Evolutionary conservation across 2,329 filamentous ascomycete genomes (phyloP).

Genomic region (Ophioceras dolichostomum): DNA sequence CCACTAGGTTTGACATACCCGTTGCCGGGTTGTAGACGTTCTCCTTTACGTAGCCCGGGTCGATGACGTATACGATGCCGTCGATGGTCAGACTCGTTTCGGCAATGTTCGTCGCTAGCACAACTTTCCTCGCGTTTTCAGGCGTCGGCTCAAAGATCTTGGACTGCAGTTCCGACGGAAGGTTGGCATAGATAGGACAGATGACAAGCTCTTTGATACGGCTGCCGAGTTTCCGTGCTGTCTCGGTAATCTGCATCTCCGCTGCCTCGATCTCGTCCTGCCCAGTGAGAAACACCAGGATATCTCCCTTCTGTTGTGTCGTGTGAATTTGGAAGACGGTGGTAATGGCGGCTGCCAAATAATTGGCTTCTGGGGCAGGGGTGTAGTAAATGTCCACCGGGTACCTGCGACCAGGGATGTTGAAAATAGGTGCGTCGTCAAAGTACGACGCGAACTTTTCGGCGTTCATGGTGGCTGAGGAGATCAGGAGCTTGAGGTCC

Average conservation of each 20-base stretch:
- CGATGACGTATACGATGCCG: constrained; percentile 91
- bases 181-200: constrained; percentile 86
- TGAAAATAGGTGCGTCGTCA: constrained; percentile 86
- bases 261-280: constrained; percentile 93
- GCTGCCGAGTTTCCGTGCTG: constrained; percentile 71
- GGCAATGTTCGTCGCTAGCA: constrained; percentile 92
- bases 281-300: constrained; percentile 87
- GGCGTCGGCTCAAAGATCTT: constrained; percentile 95
- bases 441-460: constrained; percentile 88
- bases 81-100: constrained; percentile 94
- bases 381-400: constrained; percentile 90
- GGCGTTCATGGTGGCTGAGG: constrained; percentile 88
- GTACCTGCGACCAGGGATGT: constrained; percentile 80
- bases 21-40: constrained; percentile 86
- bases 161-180: constrained; percentile 80
- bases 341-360: constrained; percentile 79
- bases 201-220: constrained; percentile 81
- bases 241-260: constrained; percentile 74
- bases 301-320: constrained; percentile 73
- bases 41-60: constrained; percentile 90
- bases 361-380: constrained; percentile 84
- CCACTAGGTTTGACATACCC: constrained; percentile 83
- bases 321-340: constrained; percentile 94
- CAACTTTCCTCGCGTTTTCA: constrained; percentile 73
- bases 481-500: constrained; percentile 83